Evolutionary conservation across 345 rosid species (phyloP).

Genomic region (Lepidium sativum): DNA sequence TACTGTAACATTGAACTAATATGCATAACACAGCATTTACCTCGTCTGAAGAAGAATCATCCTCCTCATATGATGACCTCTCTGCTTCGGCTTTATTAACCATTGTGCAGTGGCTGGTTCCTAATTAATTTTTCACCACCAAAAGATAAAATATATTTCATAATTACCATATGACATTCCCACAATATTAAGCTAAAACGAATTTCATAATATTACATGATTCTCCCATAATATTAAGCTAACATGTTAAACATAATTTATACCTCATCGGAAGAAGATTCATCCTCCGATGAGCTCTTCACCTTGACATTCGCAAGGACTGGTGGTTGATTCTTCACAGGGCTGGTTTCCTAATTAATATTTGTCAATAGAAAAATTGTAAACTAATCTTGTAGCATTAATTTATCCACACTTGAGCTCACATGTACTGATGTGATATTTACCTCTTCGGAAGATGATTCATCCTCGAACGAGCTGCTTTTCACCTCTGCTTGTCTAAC

Average conservation of each 20-base stretch:
- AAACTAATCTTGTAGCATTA: neutral
- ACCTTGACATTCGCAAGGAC: conserved; percentile 9
- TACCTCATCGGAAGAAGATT: conserved; percentile 32
- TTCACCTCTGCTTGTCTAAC: conserved; percentile 1
- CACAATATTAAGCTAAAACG: neutral
- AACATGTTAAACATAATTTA: neutral
- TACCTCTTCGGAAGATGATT: conserved; percentile 25
- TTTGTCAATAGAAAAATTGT: neutral
- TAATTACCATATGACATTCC: neutral
- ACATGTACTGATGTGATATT: neutral
- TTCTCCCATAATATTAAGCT: neutral
- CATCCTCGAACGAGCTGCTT: conserved; percentile 25
- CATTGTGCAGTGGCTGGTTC: conserved; percentile 3
- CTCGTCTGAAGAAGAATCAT: conserved; percentile 30
- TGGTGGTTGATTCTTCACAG: conserved; percentile 7
- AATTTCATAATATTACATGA: neutral
- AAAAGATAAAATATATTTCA: neutral
- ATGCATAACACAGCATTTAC: conserved; percentile 4
- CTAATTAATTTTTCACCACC: neutral
- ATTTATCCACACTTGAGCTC: too few relatives aligned
- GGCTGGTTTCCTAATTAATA: conserved; percentile 9
- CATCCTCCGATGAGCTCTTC: conserved; percentile 32
- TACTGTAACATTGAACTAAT: neutral
- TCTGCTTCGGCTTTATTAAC: conserved; percentile 9
- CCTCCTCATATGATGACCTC: conserved; percentile 37